Base-by-base conservation (phyloP, 768 basidiomycete species). In the Agrocybe praecox region DNA sequence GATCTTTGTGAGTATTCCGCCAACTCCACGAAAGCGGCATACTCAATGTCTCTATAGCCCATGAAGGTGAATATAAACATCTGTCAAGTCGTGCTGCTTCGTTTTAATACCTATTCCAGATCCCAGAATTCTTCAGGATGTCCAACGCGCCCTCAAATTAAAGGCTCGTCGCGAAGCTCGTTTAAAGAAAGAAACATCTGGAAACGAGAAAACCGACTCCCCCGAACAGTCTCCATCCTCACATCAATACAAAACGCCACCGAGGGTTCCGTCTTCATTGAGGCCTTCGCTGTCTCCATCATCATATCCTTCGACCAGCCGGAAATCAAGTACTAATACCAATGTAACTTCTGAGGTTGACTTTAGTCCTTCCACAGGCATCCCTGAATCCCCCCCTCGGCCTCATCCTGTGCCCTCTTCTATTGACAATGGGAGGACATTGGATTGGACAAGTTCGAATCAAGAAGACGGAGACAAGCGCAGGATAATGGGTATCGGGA, bases 91-190 rank as follows among this genome's bases (percentile, higher is more conserved):
- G 17, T 14, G 33, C 8, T 11, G 6, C 40, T 11, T 19, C 15
- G 49, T 44, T 46, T 60, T 47, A 63, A 23, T 21, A n/a, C 44
- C 36, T 53, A 32, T 47, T 46, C 22, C 69, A 93, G 90, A 93
- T 73, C 88, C 90, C n/a, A 80, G 80, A 62, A 87, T 93, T 59
- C 68, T 92, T 52, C 89, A 88, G 67, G 91, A 92, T 59, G 89
- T 93, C 6, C 88, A 92, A 62, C 83, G 85, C 52, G 90, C 89
- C 6, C 66, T 93, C 26, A 84, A 82, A 55, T 72, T 90, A 50
- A 91, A 92, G 69, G 87, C 89, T 23, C 80, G 87, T 47, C 83
- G 89, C 23, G 90, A 91, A 63, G 88, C 88, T 49, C 84, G 89
- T 42, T 66, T 83, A 26, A 74, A 69, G 50, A 65, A 64, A 21